phyloP scores from a whole-genome alignment of 805 yeast species.

The Candida dajiaensis region DNA sequence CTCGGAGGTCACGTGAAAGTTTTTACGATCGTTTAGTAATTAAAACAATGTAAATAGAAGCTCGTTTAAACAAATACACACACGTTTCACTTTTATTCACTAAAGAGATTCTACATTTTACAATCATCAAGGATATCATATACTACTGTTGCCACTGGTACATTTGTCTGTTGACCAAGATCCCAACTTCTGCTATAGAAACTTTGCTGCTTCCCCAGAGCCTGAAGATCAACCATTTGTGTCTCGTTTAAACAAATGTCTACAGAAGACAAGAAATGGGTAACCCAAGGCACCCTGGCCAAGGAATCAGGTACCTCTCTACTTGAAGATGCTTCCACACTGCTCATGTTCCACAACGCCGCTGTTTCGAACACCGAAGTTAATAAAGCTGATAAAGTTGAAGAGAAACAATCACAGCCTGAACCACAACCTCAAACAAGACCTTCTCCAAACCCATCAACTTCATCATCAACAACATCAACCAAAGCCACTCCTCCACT shows the following conservation, averaged over 20 bases:
- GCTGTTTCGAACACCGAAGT: slow-evolving; percentile 26
- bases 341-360: slow-evolving; percentile 53
- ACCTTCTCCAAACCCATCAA: slow-evolving; percentile 22
- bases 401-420: background rate
- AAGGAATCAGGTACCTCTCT: slow-evolving; percentile 19
- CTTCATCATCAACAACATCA: slow-evolving; percentile 1
- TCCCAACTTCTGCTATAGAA: background rate
- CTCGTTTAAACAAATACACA: too few relatives aligned
- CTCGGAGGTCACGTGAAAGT: background rate
- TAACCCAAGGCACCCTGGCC: background rate
- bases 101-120: background rate
- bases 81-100: background rate
- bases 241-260: background rate
- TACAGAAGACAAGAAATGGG: background rate
- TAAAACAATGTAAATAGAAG: background rate
- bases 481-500: slow-evolving; percentile 6
- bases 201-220: background rate
- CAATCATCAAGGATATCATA: background rate
- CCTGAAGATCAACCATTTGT: background rate
- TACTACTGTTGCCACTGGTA: background rate
- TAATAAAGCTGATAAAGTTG: background rate
- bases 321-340: slow-evolving; percentile 56
- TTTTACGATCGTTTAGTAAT: background rate
- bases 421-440: background rate
- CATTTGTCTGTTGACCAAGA: background rate